Evolutionary conservation across 768 basidiomycete genomes (phyloP).

Genomic region (Hemileccinum rubropunctum): DNA sequence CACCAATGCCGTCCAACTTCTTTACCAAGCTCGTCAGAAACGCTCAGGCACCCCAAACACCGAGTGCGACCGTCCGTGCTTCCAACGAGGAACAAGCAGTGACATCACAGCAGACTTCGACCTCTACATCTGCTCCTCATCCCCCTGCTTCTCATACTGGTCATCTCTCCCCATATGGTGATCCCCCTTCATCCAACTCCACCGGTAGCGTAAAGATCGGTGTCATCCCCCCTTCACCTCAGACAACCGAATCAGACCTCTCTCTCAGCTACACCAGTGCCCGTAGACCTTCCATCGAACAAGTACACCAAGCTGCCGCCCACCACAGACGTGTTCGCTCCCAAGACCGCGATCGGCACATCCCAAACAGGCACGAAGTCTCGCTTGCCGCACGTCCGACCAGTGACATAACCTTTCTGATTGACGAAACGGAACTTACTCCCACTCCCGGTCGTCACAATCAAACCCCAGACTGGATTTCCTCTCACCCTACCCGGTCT

Average conservation of each 20-base stretch:
- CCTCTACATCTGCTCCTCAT: no score
- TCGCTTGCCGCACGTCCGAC: conserved; percentile 32
- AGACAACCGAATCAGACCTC: conserved; percentile 16
- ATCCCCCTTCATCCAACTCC: background rate
- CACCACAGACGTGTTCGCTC: conserved; percentile 28
- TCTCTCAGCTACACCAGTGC: no score
- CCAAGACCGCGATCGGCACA: conserved; percentile 26
- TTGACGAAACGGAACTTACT: conserved; percentile 29
- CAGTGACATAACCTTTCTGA: conserved; percentile 15
- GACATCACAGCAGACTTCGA: no score
- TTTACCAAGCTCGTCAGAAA: conserved; percentile 31
- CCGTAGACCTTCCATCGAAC: no score
- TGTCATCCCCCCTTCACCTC: conserved; percentile 30
- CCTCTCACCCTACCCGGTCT: conserved; percentile 2
- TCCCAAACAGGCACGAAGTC: conserved; percentile 32
- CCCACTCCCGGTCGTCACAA: conserved; percentile 20
- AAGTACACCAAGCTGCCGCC: conserved; percentile 16
- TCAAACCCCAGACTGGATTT: conserved; percentile 18
- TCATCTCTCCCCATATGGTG: no score
- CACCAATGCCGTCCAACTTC: conserved; percentile 32
- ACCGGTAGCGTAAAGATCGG: conserved; percentile 33
- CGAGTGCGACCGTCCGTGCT: no score
- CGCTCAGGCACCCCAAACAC: no score
- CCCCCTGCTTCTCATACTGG: no score
- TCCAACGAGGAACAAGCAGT: no score